Evolutionary conservation across 805 yeast species (phyloP).

Genomic region (Ogataea chonburiensis): DNA sequence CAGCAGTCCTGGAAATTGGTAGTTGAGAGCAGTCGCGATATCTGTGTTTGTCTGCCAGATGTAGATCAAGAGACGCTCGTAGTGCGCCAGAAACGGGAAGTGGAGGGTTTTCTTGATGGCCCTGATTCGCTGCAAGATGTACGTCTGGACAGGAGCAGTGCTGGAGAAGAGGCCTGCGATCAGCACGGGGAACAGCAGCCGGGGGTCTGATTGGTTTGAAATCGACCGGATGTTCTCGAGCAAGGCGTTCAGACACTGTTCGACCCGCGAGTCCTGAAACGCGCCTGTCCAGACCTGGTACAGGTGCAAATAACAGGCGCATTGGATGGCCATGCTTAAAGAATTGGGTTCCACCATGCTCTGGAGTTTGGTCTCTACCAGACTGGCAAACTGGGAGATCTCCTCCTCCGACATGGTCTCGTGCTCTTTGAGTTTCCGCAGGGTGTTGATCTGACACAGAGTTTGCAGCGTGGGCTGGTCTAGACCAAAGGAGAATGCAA

Average conservation of each 20-base stretch:
- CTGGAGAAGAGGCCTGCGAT: conserved; percentile 5
- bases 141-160: background rate
- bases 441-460: conserved; percentile 7
- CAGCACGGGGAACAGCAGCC: conserved; percentile 3
- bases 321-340: conserved; percentile 5
- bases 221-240: conserved; percentile 1
- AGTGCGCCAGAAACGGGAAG: conserved; percentile 5
- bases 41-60: conserved; percentile 3
- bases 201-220: background rate
- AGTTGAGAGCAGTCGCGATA: conserved; percentile 1
- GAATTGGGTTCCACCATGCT: background rate
- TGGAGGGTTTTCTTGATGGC: background rate
- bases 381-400: conserved; percentile 1
- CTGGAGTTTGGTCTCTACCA: conserved; percentile 6
- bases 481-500: conserved; percentile 4
- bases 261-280: background rate
- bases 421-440: conserved; percentile 5
- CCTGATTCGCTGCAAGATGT: conserved; percentile 2
- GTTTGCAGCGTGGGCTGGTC: conserved; percentile 2
- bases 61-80: conserved; percentile 2
- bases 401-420: conserved; percentile 4
- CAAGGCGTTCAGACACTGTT: conserved; percentile 1
- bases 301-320: conserved; percentile 7
- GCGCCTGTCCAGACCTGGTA: background rate
- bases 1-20: conserved; percentile 8